phyloP scores from a whole-genome alignment of 495 filamentous ascomycete species.

The Aspergillus campestris region DNA sequence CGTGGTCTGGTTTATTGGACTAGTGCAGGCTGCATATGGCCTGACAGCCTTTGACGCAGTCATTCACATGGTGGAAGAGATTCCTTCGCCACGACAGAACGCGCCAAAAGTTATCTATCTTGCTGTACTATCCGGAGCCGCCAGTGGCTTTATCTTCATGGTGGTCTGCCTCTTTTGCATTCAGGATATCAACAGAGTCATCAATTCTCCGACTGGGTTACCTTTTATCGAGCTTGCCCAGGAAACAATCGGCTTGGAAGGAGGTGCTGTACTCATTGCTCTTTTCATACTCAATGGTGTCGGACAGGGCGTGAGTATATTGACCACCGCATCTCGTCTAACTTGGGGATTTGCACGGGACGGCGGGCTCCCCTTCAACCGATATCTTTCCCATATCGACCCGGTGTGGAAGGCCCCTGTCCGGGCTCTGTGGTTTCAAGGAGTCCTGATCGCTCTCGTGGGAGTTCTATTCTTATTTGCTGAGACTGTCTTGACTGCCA shows the following conservation, averaged over 20 bases:
- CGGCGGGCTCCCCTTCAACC: slow-evolving; percentile 40
- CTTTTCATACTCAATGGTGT: slow-evolving; percentile 43
- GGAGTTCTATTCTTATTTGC: slow-evolving; percentile 40
- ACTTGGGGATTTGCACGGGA: slow-evolving; percentile 51
- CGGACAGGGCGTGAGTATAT: slow-evolving; percentile 34
- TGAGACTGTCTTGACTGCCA: slow-evolving; percentile 36
- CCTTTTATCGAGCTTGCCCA: slow-evolving; percentile 40
- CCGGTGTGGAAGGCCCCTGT: slow-evolving; percentile 36
- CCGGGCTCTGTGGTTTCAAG: slow-evolving; percentile 38
- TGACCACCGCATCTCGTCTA: slow-evolving; percentile 44
- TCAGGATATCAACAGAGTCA: slow-evolving; percentile 50
- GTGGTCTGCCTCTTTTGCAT: slow-evolving; percentile 69
- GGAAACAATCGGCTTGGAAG: slow-evolving; percentile 32
- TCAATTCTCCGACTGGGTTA: slow-evolving; percentile 33
- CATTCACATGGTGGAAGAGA: slow-evolving; percentile 52
- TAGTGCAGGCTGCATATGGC: slow-evolving; percentile 53
- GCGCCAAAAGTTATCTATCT: slow-evolving; percentile 36
- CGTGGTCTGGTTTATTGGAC: slow-evolving; percentile 53
- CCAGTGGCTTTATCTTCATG: slow-evolving; percentile 60
- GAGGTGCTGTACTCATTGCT: slow-evolving; percentile 29
- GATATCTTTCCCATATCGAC: slow-evolving; percentile 35
- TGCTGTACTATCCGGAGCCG: slow-evolving; percentile 38
- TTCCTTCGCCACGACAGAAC: slow-evolving; percentile 33
- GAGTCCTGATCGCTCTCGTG: slow-evolving; percentile 32
- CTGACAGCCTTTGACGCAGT: slow-evolving; percentile 59